phyloP scores from a whole-genome alignment of 192 early-diverging fungal species.

The Mortierella alpina region DNA sequence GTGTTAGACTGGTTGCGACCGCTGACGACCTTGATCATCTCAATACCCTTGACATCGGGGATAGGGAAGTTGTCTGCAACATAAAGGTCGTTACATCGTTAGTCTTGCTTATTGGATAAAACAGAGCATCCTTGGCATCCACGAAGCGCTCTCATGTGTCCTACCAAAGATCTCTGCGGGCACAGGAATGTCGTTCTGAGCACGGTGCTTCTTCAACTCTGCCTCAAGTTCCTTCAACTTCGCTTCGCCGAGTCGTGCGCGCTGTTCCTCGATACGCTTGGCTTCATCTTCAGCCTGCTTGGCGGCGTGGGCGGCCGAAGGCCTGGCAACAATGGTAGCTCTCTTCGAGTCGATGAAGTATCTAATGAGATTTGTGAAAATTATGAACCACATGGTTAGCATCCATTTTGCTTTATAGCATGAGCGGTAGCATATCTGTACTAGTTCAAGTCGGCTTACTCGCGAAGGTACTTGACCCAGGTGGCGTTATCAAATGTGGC shows the following conservation, averaged over 20 bases:
- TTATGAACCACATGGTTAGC: neutral
- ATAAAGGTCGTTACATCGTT: neutral
- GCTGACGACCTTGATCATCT: conserved; percentile 61
- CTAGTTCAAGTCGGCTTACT: conserved; percentile 38
- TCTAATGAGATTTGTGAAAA: conserved; percentile 13
- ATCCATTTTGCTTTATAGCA: neutral
- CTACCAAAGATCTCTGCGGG: conserved; percentile 63
- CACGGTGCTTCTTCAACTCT: conserved; percentile 58
- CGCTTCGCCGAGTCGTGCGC: conserved; percentile 54
- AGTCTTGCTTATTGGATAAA: neutral
- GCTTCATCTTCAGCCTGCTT: conserved; percentile 61
- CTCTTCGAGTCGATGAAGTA: conserved; percentile 60
- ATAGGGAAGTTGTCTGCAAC: conserved; percentile 60
- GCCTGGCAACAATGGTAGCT: conserved; percentile 63
- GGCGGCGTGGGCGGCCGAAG: conserved; percentile 64
- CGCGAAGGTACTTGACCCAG: conserved; percentile 61
- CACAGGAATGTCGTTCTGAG: conserved; percentile 62
- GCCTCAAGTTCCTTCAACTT: conserved; percentile 61
- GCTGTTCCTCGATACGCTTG: conserved; percentile 62
- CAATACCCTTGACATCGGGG: conserved; percentile 61
- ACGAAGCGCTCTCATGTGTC: neutral
- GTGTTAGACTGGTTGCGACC: conserved; percentile 55
- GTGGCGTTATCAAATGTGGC: conserved; percentile 53
- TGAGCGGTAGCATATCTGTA: neutral
- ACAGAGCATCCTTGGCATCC: too few relatives aligned